Evolutionary conservation across 2,329 filamentous ascomycete species (phyloP).

Genomic region (Trichophyton mentagrophytes): DNA sequence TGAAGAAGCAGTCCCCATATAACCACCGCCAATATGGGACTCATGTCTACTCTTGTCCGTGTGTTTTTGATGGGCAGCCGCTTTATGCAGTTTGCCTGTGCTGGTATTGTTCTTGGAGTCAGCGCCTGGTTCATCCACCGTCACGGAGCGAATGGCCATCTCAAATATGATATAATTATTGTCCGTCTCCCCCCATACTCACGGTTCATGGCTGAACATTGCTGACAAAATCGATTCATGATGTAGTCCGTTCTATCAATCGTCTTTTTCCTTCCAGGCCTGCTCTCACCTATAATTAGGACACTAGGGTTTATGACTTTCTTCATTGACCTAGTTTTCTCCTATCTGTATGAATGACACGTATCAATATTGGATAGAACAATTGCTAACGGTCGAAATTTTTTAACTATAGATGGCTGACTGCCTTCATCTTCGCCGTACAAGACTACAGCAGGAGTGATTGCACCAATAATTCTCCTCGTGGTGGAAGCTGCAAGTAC

Average conservation of each 20-base stretch:
- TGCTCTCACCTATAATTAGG: slow-evolving; percentile 31
- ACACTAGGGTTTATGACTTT: slow-evolving; percentile 26
- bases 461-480: slow-evolving; percentile 25
- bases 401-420: slow-evolving; percentile 30
- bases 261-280: slow-evolving; percentile 32
- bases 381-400: background rate
- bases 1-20: background rate
- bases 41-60: slow-evolving; percentile 2
- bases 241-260: slow-evolving; percentile 24
- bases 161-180: slow-evolving; percentile 31
- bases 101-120: slow-evolving; percentile 32
- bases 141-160: slow-evolving; percentile 21
- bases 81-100: slow-evolving; percentile 27
- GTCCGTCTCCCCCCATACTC: slow-evolving; percentile 17
- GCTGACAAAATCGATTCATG: background rate
- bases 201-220: background rate
- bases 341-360: slow-evolving; percentile 28
- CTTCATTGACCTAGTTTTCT: slow-evolving; percentile 33
- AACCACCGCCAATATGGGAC: background rate
- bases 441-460: slow-evolving; percentile 30
- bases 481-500: slow-evolving; percentile 21
- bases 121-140: slow-evolving; percentile 28
- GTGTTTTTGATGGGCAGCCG: slow-evolving; percentile 8
- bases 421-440: slow-evolving; percentile 36
- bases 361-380: slow-evolving; percentile 1